Evolutionary conservation across 1,139 yeast species (phyloP).

Genomic region (Pichia sp.): DNA sequence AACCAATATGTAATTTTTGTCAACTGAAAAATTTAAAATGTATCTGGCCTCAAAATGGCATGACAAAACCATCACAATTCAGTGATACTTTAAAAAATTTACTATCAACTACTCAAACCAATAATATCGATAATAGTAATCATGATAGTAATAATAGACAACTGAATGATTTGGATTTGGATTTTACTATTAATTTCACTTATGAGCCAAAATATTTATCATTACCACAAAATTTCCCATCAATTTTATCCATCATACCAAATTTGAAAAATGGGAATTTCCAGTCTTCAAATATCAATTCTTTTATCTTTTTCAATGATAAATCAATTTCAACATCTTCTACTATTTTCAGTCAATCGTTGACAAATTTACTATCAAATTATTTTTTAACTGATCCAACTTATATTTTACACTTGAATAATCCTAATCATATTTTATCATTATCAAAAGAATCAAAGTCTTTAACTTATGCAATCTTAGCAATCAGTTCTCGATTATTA

Average conservation of each 20-base stretch:
- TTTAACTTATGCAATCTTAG: conserved; percentile 26
- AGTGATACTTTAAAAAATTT: conserved; percentile 25
- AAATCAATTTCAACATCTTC: conserved; percentile 9
- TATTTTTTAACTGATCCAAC: conserved; percentile 20
- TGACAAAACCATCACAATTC: conserved; percentile 11
- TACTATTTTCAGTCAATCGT: conserved; percentile 7
- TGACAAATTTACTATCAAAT: conserved; percentile 14
- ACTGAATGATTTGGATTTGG: background rate
- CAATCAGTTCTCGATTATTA: conserved; percentile 26
- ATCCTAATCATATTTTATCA: conserved; percentile 11
- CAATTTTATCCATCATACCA: conserved; percentile 12
- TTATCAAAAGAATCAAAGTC: conserved; percentile 23
- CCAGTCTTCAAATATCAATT: conserved; percentile 6
- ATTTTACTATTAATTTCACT: background rate
- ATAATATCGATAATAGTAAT: background rate
- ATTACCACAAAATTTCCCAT: conserved; percentile 10
- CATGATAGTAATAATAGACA: no score
- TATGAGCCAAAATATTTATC: conserved; percentile 6
- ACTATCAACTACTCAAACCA: conserved; percentile 8
- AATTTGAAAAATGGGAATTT: conserved; percentile 8
- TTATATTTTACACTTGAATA: conserved; percentile 9
- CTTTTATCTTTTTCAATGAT: conserved; percentile 13
- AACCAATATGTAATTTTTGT: conserved; percentile 38
- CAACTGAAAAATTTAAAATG: conserved; percentile 30
- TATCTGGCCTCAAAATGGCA: conserved; percentile 34